phyloP scores from a whole-genome alignment of 2,329 filamentous ascomycete genomes.

The Acephala macrosclerotiorum region DNA sequence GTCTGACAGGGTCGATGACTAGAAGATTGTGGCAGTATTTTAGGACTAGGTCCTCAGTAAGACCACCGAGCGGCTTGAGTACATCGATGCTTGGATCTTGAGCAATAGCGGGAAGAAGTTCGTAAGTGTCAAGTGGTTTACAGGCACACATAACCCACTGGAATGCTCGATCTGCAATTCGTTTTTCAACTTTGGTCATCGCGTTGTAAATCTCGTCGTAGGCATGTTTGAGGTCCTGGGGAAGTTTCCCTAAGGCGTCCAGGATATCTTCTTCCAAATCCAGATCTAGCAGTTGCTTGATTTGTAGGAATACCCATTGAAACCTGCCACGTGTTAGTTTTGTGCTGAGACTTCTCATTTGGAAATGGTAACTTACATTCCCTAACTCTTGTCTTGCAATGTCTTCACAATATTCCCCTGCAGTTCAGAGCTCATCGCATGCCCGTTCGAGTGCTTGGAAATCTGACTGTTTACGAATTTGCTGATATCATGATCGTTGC shows the following conservation, averaged over 20 bases:
- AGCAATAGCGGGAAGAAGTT: conserved; percentile 32
- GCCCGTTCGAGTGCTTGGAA: conserved; percentile 29
- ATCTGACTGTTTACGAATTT: conserved; percentile 40
- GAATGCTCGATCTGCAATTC: conserved; percentile 35
- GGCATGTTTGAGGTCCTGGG: conserved; percentile 37
- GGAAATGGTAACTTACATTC: conserved; percentile 39
- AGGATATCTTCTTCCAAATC: conserved; percentile 35
- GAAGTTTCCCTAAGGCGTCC: conserved; percentile 42
- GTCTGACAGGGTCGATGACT: conserved; percentile 31
- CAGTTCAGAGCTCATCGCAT: conserved; percentile 25
- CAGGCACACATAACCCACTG: conserved; percentile 39
- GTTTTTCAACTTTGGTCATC: conserved; percentile 28
- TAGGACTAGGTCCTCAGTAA: conserved; percentile 32
- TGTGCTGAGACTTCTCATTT: no score
- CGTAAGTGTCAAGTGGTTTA: conserved; percentile 25
- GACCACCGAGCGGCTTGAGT: conserved; percentile 11
- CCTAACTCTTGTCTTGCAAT: conserved; percentile 36
- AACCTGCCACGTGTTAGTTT: conserved; percentile 40
- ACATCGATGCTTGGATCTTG: conserved; percentile 27
- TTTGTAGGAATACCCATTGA: conserved; percentile 45
- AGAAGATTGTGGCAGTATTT: conserved; percentile 38
- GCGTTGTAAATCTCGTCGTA: conserved; percentile 43
- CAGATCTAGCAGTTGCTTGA: conserved; percentile 39
- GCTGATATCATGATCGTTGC: conserved; percentile 44
- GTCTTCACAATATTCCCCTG: conserved; percentile 35